Evolutionary conservation across 2,329 filamentous ascomycete species (phyloP), one percentile per base, ranked within the genome.

Genomic region (Gliomastix tumulicola): DNA sequence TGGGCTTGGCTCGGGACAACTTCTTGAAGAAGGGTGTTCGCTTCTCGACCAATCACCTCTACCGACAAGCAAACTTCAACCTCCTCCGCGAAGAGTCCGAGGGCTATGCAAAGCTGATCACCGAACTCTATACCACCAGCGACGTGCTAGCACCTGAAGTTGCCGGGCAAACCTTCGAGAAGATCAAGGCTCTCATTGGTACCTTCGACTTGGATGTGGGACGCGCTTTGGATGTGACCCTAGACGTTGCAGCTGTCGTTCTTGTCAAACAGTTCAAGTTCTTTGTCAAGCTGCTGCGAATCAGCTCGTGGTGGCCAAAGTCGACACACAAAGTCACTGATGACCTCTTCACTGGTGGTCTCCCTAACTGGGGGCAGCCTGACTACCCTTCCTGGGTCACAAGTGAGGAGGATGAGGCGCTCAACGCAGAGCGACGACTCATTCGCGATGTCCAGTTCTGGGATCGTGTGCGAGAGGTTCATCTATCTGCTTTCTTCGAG

Each of bases 121-220:
- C 90, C 0, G 92, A 98, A 57, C 80, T 97, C 21, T 98, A 96
- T 60, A 90, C 88, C 7, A 94, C 85, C 1, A 87, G 84, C 50
- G 82, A 81, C 48, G 79, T 76, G 42, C 79, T 83, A n/a, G 79
- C 79, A 3, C 77, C 77, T 36, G 83, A 88, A 43, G 74, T 84
- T 23, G 87, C 90, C 3, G 80, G 85, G 48, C 82, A 88, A 50
- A 88, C 88, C 1, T 96, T 95, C 50, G 86, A 96, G 55, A 81
- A 82, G 44, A 83, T 98, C 44, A 96, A 95, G 60, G 90, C 86
- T 13, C 75, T 98, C 49, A 94, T 98, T 46, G 92, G 92, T 39
- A 92, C 92, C 7, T 98, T 98, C 53, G 90, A 98, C 59, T 73
- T 98, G 43, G 92, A 98, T 56, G 92, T 96, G 25, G 94, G 92